Evolutionary conservation across 2,329 filamentous ascomycete genomes (phyloP).

Genomic region (Tolypocladium ophioglossoides): DNA sequence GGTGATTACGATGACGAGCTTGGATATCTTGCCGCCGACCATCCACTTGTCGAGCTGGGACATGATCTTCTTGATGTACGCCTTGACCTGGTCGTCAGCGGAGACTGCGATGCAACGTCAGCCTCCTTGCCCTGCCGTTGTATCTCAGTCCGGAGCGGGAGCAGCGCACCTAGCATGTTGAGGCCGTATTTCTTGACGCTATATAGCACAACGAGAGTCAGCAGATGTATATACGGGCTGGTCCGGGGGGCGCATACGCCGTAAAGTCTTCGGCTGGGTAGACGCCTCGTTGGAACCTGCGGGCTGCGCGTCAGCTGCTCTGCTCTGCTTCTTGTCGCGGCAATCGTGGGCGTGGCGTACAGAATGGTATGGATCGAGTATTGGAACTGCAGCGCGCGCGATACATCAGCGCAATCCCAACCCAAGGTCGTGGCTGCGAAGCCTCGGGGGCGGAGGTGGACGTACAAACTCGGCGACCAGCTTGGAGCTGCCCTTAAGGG

Average conservation of each 20-base stretch:
- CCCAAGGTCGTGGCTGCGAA: too few species aligned
- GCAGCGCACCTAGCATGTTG: constrained; percentile 70
- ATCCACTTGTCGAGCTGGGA: constrained; percentile 96
- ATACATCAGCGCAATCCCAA: neutral
- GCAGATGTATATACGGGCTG: neutral
- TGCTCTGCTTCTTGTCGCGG: neutral
- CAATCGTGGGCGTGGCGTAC: constrained; percentile 33
- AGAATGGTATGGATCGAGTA: constrained; percentile 97
- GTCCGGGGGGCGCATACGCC: constrained; percentile 45
- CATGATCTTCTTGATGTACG: constrained; percentile 99
- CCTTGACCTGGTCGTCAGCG: constrained; percentile 94
- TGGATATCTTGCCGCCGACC: constrained; percentile 91
- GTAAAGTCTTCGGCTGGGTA: constrained; percentile 96
- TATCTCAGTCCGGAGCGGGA: too few species aligned
- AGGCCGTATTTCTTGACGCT: constrained; percentile 96
- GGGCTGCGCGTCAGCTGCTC: constrained; percentile 1
- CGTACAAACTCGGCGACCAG: constrained; percentile 85
- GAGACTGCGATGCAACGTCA: constrained; percentile 49
- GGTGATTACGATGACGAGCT: constrained; percentile 92
- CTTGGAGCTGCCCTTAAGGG: constrained; percentile 74
- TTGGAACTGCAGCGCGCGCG: constrained; percentile 57
- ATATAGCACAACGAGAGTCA: neutral
- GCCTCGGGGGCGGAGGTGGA: too few species aligned
- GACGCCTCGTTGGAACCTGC: constrained; percentile 72
- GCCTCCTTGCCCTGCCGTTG: neutral